Evolutionary conservation across 306 rosid genomes (phyloP), one percentile per base, ranked within the genome.

Genomic region (Quercus alba): DNA sequence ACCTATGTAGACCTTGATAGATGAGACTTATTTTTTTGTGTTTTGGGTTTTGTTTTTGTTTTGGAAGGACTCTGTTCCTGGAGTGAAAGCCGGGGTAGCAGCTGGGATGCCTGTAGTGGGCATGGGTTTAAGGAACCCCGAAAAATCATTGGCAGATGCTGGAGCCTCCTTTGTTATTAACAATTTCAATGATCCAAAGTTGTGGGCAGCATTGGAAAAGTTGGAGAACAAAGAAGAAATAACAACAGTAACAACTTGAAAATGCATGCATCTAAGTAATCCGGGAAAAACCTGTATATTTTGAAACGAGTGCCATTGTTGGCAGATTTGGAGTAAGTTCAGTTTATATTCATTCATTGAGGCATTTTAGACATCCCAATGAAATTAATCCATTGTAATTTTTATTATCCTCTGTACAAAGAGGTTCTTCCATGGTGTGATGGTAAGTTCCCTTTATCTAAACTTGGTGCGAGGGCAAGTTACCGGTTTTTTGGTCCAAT

Each of bases 21-120:
- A 63, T 35, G 72, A 64, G 12, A 17, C 3, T 33, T 25, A 11
- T 21, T 69, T 74, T 1, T 10, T 19, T 52, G 5, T 1, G 19
- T 70, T 8, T 5, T 38, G 46, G 46, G 46, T 75, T 57, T 10
- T 23, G n/a, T 71, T 46, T 75, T 70, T 13, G 17, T 19, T 31
- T 51, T 56, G 72, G 17, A 66, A 84, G 86, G 88, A 82, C 30
- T 82, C 87, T 33, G 83, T 77, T 38, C 82, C 85, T 6, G 90
- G 90, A 58, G 51, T 77, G 25, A 87, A 82, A 72, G 85, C 90
- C 11, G 85, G 88, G 26, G 86, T 82, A 54, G 85, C 83, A 79
- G 86, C 85, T 11, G 85, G 91, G 59, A 80, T 87, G 88, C 82
- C 75, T 17, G 91, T 85, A 19, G 69, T 87, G 3, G 91, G 88